Evolutionary conservation across 345 rosid genomes (phyloP).

Genomic region (Melaleuca quinquenervia): DNA sequence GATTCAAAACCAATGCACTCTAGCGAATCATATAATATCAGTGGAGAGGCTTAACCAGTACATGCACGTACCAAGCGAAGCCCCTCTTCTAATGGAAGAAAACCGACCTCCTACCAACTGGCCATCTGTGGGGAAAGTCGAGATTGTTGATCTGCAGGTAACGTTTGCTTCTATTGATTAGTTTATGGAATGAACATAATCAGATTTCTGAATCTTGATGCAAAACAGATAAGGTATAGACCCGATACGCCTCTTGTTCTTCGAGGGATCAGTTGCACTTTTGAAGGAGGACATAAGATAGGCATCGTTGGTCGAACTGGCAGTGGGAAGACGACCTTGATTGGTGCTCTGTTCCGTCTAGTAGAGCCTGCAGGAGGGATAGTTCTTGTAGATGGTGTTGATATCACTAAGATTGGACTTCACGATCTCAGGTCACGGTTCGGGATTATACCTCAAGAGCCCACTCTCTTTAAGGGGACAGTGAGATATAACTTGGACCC

Average conservation of each 20-base stretch:
- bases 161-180: neutral
- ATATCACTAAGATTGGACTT: slow-evolving; percentile 66
- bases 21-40: slow-evolving; percentile 80
- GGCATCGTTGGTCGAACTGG: slow-evolving; percentile 96
- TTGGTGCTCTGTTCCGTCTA: slow-evolving; percentile 79
- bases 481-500: slow-evolving; percentile 94
- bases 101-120: slow-evolving; percentile 63
- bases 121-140: slow-evolving; percentile 82
- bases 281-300: slow-evolving; percentile 87
- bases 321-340: slow-evolving; percentile 90
- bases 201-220: neutral
- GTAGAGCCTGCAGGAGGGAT: slow-evolving; percentile 87
- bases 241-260: slow-evolving; percentile 58
- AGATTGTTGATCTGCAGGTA: slow-evolving; percentile 72
- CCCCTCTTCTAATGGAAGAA: slow-evolving; percentile 70
- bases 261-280: slow-evolving; percentile 69
- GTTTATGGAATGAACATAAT: neutral
- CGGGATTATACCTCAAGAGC: slow-evolving; percentile 93
- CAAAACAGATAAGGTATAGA: slow-evolving; percentile 69
- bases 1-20: slow-evolving; percentile 80
- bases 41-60: slow-evolving; percentile 93
- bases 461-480: slow-evolving; percentile 85
- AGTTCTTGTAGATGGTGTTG: slow-evolving; percentile 72
- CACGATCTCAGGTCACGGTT: slow-evolving; percentile 83
- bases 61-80: slow-evolving; percentile 83